phyloP scores from a whole-genome alignment of 371 early-diverging fungal species.

The Haplosporangium sp. region DNA sequence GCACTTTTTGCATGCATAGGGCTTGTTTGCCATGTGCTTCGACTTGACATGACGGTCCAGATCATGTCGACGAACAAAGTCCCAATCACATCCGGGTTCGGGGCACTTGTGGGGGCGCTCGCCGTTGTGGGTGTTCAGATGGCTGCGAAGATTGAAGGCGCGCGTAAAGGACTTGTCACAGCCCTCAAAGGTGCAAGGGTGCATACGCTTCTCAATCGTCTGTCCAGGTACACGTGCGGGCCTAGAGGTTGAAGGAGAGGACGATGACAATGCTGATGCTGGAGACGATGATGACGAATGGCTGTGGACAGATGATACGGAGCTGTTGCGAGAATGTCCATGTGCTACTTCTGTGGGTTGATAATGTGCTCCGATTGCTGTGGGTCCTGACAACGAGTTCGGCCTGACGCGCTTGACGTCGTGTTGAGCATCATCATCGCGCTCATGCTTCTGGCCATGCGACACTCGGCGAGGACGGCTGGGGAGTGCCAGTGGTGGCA shows the following conservation, averaged over 20 bases:
- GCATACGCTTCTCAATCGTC: slow-evolving; percentile 52
- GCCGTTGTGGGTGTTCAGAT: slow-evolving; percentile 80
- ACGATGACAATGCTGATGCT: slow-evolving; percentile 3
- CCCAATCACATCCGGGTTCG: slow-evolving; percentile 67
- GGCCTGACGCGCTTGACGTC: slow-evolving; percentile 10
- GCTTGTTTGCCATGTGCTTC: slow-evolving; percentile 54
- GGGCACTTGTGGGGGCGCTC: slow-evolving; percentile 74
- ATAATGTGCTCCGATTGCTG: slow-evolving; percentile 16
- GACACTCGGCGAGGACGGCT: slow-evolving; percentile 8
- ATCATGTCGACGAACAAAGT: slow-evolving; percentile 82
- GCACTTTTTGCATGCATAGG: slow-evolving; percentile 49
- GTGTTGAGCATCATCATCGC: slow-evolving; percentile 16
- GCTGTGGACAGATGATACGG: slow-evolving; percentile 43
- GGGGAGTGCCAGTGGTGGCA: slow-evolving; percentile 27
- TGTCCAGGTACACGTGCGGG: slow-evolving; percentile 19
- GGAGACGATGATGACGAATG: slow-evolving; percentile 26
- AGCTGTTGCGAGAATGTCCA: slow-evolving; percentile 43
- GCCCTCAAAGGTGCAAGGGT: slow-evolving; percentile 58
- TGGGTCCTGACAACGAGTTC: slow-evolving; percentile 15
- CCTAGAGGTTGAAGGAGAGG: slow-evolving; percentile 3
- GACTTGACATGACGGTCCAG: slow-evolving; percentile 78
- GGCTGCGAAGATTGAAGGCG: slow-evolving; percentile 85
- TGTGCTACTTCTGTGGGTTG: slow-evolving; percentile 10
- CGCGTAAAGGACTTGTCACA: slow-evolving; percentile 84
- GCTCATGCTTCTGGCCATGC: slow-evolving; percentile 24